phyloP scores from a whole-genome alignment of 768 basidiomycete species.

The Suillus bovinus region DNA sequence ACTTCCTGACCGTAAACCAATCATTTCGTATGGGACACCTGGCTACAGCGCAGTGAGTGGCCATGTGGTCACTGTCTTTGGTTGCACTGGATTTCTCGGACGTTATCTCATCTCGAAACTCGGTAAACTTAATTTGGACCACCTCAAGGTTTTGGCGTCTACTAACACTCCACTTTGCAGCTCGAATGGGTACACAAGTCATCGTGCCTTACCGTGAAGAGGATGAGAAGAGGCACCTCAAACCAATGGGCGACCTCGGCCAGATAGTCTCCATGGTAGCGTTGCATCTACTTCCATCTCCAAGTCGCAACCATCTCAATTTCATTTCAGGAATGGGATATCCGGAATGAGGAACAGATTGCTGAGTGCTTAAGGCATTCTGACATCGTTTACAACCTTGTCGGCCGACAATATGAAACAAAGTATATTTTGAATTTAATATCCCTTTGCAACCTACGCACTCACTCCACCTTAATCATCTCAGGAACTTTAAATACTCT shows the following conservation, averaged over 20 bases:
- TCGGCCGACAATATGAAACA: slow-evolving; percentile 92
- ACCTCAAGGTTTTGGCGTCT: slow-evolving; percentile 11
- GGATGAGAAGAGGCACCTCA: slow-evolving; percentile 87
- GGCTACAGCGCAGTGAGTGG: slow-evolving; percentile 89
- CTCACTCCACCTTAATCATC: slow-evolving; percentile 13
- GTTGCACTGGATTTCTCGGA: slow-evolving; percentile 93
- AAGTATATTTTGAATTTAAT: slow-evolving; percentile 56
- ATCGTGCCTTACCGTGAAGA: slow-evolving; percentile 94
- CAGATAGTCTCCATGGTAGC: slow-evolving; percentile 92
- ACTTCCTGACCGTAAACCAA: slow-evolving; percentile 58
- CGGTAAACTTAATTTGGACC: slow-evolving; percentile 48
- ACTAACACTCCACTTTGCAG: slow-evolving; percentile 38
- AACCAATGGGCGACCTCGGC: slow-evolving; percentile 94
- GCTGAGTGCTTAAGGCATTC: slow-evolving; percentile 93
- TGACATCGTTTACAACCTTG: slow-evolving; percentile 95
- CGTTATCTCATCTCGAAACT: slow-evolving; percentile 93
- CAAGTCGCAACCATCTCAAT: slow-evolving; percentile 5
- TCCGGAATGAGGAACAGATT: slow-evolving; percentile 87
- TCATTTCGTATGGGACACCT: slow-evolving; percentile 74
- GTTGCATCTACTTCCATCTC: slow-evolving; percentile 16
- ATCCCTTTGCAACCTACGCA: slow-evolving; percentile 13
- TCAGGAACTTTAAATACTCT: slow-evolving; percentile 84
- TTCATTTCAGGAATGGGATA: slow-evolving; percentile 84
- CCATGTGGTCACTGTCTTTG: slow-evolving; percentile 95
- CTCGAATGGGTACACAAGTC: slow-evolving; percentile 90